phyloP scores from a whole-genome alignment of 208 protist species.

The Acanthamoeba healyi region DNA sequence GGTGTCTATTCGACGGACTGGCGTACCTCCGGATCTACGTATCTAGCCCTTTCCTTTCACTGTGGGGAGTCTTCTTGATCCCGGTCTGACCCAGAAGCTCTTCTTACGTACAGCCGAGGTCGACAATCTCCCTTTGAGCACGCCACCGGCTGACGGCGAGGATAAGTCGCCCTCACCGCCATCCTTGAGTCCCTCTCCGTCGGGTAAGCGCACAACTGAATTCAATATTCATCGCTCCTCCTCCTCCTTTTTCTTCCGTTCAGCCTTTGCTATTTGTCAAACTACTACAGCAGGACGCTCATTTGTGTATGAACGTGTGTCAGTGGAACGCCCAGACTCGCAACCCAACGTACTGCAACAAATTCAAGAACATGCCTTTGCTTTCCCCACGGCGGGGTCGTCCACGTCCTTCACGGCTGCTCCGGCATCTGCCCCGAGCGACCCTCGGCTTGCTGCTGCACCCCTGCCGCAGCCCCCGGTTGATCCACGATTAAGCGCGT shows the following conservation, averaged over 20 bases:
- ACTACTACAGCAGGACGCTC: too few species aligned
- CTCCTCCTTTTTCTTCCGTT: too few species aligned
- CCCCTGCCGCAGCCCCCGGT: neutral
- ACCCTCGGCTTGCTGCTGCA: neutral
- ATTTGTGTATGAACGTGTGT: too few species aligned
- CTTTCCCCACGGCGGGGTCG: neutral
- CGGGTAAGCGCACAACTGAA: neutral
- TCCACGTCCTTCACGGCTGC: neutral
- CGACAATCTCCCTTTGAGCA: neutral
- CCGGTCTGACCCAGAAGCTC: neutral
- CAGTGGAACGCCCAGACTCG: conserved; percentile 1
- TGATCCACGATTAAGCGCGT: neutral
- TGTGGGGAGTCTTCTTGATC: neutral
- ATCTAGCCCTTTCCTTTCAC: neutral
- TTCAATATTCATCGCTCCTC: too few species aligned
- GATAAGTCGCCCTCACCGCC: neutral
- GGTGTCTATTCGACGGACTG: conserved; percentile 21
- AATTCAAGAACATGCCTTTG: neutral
- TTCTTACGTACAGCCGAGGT: neutral
- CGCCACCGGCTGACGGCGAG: neutral
- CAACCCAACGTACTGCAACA: conserved; percentile 34
- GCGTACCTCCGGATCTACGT: conserved; percentile 41
- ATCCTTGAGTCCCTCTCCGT: conserved; percentile 10
- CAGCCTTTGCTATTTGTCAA: too few species aligned
- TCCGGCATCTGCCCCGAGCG: neutral